Conservation (phyloP, 2,329 filamentous ascomycete species). For the Beauveria medogensis region DNA sequence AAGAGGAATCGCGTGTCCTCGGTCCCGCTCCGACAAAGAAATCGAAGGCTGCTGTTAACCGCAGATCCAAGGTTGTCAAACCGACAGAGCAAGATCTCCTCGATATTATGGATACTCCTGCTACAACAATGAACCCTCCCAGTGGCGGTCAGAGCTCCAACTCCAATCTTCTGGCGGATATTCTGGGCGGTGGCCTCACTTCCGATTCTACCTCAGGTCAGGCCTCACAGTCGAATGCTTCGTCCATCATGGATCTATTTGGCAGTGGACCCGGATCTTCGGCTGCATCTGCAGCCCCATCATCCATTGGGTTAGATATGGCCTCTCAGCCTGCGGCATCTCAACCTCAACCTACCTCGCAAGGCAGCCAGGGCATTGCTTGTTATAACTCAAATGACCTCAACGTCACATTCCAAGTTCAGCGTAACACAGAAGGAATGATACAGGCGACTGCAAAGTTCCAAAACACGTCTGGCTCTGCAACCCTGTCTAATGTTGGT, state of each 20-base stretch:
- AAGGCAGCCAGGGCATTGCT: conserved; percentile 44
- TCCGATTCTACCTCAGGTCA: conserved; percentile 28
- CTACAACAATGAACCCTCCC: conserved; percentile 39
- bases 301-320: conserved; percentile 37
- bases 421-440: conserved; percentile 69
- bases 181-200: conserved; percentile 66
- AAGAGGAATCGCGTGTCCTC: conserved; percentile 85
- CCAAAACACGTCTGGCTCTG: conserved; percentile 62
- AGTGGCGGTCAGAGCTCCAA: conserved; percentile 57
- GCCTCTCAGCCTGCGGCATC: conserved; percentile 40
- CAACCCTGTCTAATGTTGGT: conserved; percentile 63
- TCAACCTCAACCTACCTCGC: conserved; percentile 34
- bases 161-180: conserved; percentile 83
- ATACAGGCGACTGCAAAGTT: conserved; percentile 82
- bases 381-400: conserved; percentile 87
- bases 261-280: conserved; percentile 35
- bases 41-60: conserved; percentile 61
- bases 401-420: conserved; percentile 70
- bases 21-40: conserved; percentile 65
- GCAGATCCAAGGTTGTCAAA: conserved; percentile 70
- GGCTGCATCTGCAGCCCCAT: conserved; percentile 27
- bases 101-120: conserved; percentile 78
- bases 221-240: conserved; percentile 47
- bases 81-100: conserved; percentile 86
- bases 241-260: conserved; percentile 90